Percentiles rank a stretch among this genome's conserved stretches.
Conservation (phyloP, 75 land plant genomes). For the Selaginella moellendorffii region DNA sequence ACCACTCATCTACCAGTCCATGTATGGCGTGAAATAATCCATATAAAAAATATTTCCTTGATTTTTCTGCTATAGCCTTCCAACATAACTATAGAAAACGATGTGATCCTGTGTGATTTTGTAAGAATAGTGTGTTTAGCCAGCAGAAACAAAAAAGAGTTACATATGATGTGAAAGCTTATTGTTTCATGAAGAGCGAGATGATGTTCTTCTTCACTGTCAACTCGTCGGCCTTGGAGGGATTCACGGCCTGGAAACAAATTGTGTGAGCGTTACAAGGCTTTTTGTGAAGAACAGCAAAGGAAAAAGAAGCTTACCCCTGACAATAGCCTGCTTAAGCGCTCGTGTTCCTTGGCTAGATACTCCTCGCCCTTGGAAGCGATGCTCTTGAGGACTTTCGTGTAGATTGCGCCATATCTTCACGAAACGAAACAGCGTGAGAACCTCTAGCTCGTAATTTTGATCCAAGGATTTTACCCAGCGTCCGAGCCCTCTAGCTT, state of each 20-base stretch:
- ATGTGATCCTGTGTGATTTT: background rate
- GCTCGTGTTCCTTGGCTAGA: constrained; percentile 61
- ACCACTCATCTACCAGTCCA: background rate
- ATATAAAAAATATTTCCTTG: background rate
- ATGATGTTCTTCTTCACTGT: constrained; percentile 69
- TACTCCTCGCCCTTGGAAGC: constrained; percentile 64
- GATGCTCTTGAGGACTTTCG: constrained; percentile 58
- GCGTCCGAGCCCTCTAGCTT: constrained; percentile 54
- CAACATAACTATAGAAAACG: background rate
- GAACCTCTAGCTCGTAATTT: background rate
- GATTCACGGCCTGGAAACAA: constrained; percentile 46
- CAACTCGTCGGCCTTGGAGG: constrained; percentile 68
- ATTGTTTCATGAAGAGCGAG: constrained; percentile 31
- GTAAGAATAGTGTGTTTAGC: background rate
- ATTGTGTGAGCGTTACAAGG: background rate
- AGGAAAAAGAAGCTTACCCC: constrained; percentile 35
- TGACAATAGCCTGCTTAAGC: constrained; percentile 58
- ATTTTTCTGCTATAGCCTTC: background rate
- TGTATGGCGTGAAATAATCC: background rate
- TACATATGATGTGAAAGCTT: background rate
- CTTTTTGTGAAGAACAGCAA: background rate
- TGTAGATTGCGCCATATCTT: constrained; percentile 65
- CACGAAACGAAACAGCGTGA: background rate
- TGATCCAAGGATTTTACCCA: constrained; percentile 29
- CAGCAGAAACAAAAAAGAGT: background rate